phyloP scores from a whole-genome alignment of 371 early-diverging fungal genomes.

The Apophysomyces elegans region DNA sequence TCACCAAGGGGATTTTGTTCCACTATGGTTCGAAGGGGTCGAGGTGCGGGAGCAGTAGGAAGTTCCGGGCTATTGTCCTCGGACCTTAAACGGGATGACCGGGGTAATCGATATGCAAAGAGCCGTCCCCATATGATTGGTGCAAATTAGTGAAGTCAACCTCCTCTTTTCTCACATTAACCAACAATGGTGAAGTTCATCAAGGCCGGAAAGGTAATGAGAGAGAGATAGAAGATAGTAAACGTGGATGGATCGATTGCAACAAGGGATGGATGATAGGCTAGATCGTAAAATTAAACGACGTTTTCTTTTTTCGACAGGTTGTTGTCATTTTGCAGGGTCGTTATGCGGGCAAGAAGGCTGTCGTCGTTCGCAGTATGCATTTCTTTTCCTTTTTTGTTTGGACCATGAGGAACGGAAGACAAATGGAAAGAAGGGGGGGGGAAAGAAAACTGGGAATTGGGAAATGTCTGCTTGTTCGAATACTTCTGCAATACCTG shows the following conservation, averaged over 20 bases:
- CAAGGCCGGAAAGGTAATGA: slow-evolving; percentile 25
- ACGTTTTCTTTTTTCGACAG: slow-evolving; percentile 43
- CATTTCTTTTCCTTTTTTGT: slow-evolving; percentile 18
- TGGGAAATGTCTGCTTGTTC: background rate
- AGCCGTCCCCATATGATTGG: too few relatives aligned
- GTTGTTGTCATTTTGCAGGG: slow-evolving; percentile 97
- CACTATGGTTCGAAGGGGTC: too few relatives aligned
- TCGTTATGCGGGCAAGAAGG: slow-evolving; percentile 98
- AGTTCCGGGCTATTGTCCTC: too few relatives aligned
- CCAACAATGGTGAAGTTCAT: slow-evolving; percentile 26
- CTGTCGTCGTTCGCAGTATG: slow-evolving; percentile 95
- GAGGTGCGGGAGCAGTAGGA: too few relatives aligned
- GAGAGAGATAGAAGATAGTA: background rate
- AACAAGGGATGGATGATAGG: background rate
- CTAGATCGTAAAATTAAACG: background rate
- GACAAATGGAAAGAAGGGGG: background rate
- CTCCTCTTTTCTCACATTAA: slow-evolving; percentile 10
- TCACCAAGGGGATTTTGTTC: too few relatives aligned
- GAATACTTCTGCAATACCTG: background rate
- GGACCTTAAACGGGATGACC: too few relatives aligned
- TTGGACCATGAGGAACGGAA: too few relatives aligned
- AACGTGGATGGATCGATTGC: slow-evolving; percentile 12
- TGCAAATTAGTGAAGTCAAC: background rate
- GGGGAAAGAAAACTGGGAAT: background rate
- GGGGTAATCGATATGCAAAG: too few relatives aligned